phyloP scores from a whole-genome alignment of 2,329 filamentous ascomycete species.

The Cladosporium sp. region DNA sequence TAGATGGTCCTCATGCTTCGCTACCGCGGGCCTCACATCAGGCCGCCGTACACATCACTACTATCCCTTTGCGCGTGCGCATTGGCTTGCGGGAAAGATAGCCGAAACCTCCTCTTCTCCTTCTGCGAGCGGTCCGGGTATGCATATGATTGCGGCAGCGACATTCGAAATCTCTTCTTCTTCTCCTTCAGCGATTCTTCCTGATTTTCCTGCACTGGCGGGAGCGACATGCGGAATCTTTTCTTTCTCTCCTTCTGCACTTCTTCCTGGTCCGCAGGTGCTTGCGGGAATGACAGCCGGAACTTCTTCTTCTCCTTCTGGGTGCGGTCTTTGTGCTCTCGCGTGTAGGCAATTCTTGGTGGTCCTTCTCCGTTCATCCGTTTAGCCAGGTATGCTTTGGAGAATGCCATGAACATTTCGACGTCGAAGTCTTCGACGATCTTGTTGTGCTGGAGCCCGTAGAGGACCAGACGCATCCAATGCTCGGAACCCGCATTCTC shows the following conservation, averaged over 20 bases:
- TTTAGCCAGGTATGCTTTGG: slow-evolving; percentile 24
- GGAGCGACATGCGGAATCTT: neutral
- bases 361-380: slow-evolving; percentile 23
- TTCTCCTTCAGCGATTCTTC: neutral
- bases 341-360: slow-evolving; percentile 22
- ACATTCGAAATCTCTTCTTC: neutral
- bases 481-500: slow-evolving; percentile 17
- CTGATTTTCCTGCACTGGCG: neutral
- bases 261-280: neutral
- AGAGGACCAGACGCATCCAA: slow-evolving; percentile 24
- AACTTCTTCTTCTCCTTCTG: slow-evolving; percentile 23
- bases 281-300: slow-evolving; percentile 19
- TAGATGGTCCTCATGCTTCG: neutral
- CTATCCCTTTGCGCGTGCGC: neutral
- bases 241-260: slow-evolving; percentile 20
- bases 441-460: slow-evolving; percentile 23
- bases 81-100: neutral
- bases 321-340: slow-evolving; percentile 17
- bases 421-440: slow-evolving; percentile 25
- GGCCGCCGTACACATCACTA: slow-evolving; percentile 14
- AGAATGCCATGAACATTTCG: slow-evolving; percentile 27
- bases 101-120: neutral
- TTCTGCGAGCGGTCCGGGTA: neutral
- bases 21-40: slow-evolving; percentile 9
- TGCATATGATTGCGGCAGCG: neutral